These are phyloP conservation scores for Paspalum notatum DNA, from an alignment of 176 grass and related monocot species.

Conservation along the genomic window DNA sequence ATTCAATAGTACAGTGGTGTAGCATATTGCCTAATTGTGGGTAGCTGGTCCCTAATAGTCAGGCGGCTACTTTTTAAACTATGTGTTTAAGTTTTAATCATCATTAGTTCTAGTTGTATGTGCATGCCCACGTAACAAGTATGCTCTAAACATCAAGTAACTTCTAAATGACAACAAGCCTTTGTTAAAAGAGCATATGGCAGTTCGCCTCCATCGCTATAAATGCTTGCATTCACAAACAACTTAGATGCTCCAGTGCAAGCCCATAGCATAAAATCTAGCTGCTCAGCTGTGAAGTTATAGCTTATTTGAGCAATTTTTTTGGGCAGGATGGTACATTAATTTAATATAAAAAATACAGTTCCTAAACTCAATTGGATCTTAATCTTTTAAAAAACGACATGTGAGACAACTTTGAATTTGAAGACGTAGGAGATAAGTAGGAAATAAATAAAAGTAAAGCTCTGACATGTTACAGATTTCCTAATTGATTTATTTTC, in stretches of 20 bases:
- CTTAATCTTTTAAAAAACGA: constrained; percentile 4
- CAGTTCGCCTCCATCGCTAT: not conserved
- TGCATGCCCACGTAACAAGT: not conserved
- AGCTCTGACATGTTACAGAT: not conserved
- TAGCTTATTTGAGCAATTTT: not conserved
- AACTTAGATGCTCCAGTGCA: not conserved
- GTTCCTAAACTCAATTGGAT: not conserved
- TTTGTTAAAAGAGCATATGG: not conserved
- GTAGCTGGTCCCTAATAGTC: not conserved
- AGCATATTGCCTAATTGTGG: not conserved
- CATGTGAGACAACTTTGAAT: not conserved
- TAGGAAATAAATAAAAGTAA: not conserved
- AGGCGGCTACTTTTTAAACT: not conserved
- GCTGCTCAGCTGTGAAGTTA: not conserved
- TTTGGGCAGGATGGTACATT: not conserved
- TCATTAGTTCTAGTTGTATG: not conserved
- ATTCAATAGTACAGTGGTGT: not conserved
- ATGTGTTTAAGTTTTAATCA: not conserved
- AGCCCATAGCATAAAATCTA: not conserved
- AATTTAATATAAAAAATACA: not conserved
- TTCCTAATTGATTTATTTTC: constrained; percentile 14
- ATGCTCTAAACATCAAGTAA: not conserved
- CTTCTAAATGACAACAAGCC: not conserved
- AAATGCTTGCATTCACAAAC: not conserved
- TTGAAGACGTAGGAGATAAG: not conserved